phyloP scores from a whole-genome alignment of 345 rosid genomes.

The Lagerstroemia speciosa region DNA sequence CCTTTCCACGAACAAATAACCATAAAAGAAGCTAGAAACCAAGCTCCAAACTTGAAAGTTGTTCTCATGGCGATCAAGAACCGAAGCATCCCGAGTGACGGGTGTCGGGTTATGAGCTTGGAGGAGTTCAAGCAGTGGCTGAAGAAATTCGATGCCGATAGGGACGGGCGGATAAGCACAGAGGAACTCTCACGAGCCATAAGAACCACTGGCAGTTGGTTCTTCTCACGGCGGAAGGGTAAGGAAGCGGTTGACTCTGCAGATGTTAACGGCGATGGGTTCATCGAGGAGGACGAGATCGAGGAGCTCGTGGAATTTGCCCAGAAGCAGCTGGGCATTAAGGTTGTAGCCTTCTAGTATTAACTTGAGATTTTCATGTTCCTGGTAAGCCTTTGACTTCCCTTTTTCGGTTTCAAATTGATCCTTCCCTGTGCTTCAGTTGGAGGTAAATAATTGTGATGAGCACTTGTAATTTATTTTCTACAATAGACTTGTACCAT shows the following conservation, averaged over 20 bases:
- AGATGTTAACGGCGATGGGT: slow-evolving; percentile 15
- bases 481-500: not conserved
- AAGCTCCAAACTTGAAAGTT: not conserved
- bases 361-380: not conserved
- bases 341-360: not conserved
- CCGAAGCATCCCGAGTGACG: not conserved
- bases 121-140: slow-evolving; percentile 23
- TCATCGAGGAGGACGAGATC: slow-evolving; percentile 15
- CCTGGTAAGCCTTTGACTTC: not conserved
- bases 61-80: slow-evolving; percentile 7
- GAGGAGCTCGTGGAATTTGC: slow-evolving; percentile 16
- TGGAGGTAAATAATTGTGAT: not conserved
- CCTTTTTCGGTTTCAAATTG: not conserved
- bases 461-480: not conserved
- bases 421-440: slow-evolving; percentile 1
- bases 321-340: slow-evolving; percentile 9
- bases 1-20: not conserved
- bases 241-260: slow-evolving; percentile 2
- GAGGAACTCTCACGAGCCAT: slow-evolving; percentile 20
- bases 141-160: slow-evolving; percentile 14
- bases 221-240: slow-evolving; percentile 10
- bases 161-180: slow-evolving; percentile 20
- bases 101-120: slow-evolving; percentile 10
- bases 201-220: slow-evolving; percentile 5
- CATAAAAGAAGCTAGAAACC: not conserved